Evolutionary conservation across 2,329 filamentous ascomycete genomes (phyloP).

Genomic region (Penicillium sp.): DNA sequence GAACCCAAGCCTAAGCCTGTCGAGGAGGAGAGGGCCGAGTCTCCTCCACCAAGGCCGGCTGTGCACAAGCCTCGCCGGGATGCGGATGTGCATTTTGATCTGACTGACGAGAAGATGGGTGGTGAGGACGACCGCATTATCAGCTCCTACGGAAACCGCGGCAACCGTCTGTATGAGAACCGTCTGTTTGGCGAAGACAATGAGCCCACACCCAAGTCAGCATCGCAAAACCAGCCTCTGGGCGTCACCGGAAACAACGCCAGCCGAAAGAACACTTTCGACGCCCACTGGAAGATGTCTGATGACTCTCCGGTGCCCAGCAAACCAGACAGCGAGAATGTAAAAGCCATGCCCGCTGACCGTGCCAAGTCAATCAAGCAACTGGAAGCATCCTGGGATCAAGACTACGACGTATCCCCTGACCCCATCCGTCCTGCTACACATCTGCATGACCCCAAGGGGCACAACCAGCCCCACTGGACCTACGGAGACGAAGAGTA

Average conservation of each 20-base stretch:
- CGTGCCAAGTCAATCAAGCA: constrained; percentile 66
- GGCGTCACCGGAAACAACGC: constrained; percentile 67
- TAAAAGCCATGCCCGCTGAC: constrained; percentile 50
- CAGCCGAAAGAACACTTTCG: constrained; percentile 70
- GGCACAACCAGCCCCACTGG: constrained; percentile 40
- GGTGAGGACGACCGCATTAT: constrained; percentile 39
- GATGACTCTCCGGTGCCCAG: constrained; percentile 47
- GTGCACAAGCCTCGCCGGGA: constrained; percentile 68
- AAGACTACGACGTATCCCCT: constrained; percentile 36
- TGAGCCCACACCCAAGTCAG: constrained; percentile 45
- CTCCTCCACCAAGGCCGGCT: constrained; percentile 49
- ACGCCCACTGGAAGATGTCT: constrained; percentile 68
- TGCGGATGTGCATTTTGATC: constrained; percentile 75
- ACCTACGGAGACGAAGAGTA: constrained; percentile 39
- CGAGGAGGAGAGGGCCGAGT: constrained; percentile 53
- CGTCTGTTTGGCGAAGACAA: constrained; percentile 61
- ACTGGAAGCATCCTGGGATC: constrained; percentile 59
- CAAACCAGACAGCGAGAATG: constrained; percentile 39
- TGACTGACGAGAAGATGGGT: constrained; percentile 66
- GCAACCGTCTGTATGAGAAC: constrained; percentile 70
- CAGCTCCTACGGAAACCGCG: constrained; percentile 58
- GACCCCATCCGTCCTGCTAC: constrained; percentile 27
- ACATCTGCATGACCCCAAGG: constrained; percentile 21
- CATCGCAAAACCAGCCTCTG: constrained; percentile 45
- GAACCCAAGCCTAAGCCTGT: constrained; percentile 54